Conservation (phyloP, 768 basidiomycete species). For the Daedalea quercina region DNA sequence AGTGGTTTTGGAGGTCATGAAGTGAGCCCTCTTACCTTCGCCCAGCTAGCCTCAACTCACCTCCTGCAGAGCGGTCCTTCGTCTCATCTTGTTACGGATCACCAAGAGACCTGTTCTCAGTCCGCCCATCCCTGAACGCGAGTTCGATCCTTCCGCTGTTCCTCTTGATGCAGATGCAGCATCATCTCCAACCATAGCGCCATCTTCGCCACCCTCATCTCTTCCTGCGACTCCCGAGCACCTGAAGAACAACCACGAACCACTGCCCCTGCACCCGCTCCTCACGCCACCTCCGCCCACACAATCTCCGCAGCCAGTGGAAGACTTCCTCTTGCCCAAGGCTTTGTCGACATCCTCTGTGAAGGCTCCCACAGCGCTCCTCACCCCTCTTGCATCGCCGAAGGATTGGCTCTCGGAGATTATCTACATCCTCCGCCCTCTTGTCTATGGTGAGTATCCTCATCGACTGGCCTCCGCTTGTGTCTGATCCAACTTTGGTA, state of each 20-base stretch:
- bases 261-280: conserved; percentile 58
- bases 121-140: conserved; percentile 81
- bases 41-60: not conserved
- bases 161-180: conserved; percentile 45
- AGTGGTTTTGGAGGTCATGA: conserved; percentile 71
- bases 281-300: conserved; percentile 46
- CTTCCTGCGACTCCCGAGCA: conserved; percentile 69
- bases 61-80: conserved; percentile 58
- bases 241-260: conserved; percentile 68
- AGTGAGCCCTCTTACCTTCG: conserved; percentile 44
- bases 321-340: conserved; percentile 80
- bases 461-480: not conserved
- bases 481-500: conserved; percentile 1
- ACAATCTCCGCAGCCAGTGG: conserved; percentile 51
- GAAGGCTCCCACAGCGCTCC: conserved; percentile 60
- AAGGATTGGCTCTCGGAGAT: conserved; percentile 73
- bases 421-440: conserved; percentile 65
- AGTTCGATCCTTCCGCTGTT: conserved; percentile 71
- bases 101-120: conserved; percentile 73
- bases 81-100: conserved; percentile 63
- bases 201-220: conserved; percentile 51
- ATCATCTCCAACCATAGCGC: conserved; percentile 55
- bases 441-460: conserved; percentile 61
- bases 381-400: conserved; percentile 52
- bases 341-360: conserved; percentile 69